Evolutionary conservation across 2,329 filamentous ascomycete species (phyloP), one percentile per base, ranked within the genome.

Genomic region (Neofusicoccum cordaticola): DNA sequence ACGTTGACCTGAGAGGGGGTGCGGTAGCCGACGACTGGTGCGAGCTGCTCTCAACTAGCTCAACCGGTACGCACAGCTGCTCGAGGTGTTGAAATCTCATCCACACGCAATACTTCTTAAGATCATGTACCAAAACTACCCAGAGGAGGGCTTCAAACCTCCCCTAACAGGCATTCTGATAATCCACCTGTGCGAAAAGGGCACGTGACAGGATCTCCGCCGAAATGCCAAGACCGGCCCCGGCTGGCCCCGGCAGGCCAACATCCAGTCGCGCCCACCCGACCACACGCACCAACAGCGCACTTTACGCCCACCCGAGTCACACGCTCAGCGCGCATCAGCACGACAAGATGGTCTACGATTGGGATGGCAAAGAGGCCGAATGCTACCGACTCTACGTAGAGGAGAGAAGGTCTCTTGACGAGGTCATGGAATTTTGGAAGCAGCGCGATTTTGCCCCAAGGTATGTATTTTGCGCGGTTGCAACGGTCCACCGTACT

Each of bases 311-410:
- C 42, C 44, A 19, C 50, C 8, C 57, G 42, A 48, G 22, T 27
- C n/a, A n/a, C 15, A 17, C 11, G 3, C 19, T 39, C 61, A 47
- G 35, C 15, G 6, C 15, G 15, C 15, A 37, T 53, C 31, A n/a
- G 35, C 17, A 39, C 62, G 27, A 22, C 63, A 56, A 45, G 31
- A 63, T 65, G 63, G 63, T 65, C 2, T 65, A 65, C 45, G 63
- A 65, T 71, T 90, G 88, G 88, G 85, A 87, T 63, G 86, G 86
- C 65, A 89, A 90, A 75, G 82, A 85, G 71, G 83, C 85, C 47
- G 82, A 87, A 68, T 89, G 86, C 78, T 88, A 85, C 75, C 85
- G 86, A 69, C 85, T 95, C 72, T 95, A 93, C 71, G 91, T 94
- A 69, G 85, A 88, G 66, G 89, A 95, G 78, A 87, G 87, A 70